These are phyloP conservation scores for Chytriomyces sp. DNA, from an alignment of 192 early-diverging fungal species.

Conservation along the genomic window DNA sequence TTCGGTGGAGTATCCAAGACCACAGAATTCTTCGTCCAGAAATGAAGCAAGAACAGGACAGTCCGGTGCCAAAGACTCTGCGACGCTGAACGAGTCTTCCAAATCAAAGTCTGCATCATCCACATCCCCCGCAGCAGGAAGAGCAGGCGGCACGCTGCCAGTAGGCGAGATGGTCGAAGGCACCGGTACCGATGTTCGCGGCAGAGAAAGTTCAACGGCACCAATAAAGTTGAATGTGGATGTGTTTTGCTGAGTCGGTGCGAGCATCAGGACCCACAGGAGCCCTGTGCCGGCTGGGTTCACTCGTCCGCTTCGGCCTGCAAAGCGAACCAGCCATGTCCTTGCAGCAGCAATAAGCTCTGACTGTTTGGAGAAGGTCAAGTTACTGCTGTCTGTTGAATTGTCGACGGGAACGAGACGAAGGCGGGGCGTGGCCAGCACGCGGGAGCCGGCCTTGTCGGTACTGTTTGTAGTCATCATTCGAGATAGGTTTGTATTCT, in stretches of 20 bases:
- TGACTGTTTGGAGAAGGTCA: not conserved
- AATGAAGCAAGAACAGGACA: too few relatives aligned
- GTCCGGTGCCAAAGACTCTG: too few relatives aligned
- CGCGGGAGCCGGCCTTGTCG: too few relatives aligned
- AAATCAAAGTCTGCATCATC: not conserved
- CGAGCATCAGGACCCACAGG: not conserved
- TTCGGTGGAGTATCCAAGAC: constrained; percentile 5
- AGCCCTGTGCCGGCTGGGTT: not conserved
- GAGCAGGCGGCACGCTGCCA: too few relatives aligned
- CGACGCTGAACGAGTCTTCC: not conserved
- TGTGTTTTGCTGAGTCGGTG: not conserved
- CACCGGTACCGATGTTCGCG: too few relatives aligned
- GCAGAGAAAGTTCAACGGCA: not conserved
- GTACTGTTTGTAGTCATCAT: too few relatives aligned
- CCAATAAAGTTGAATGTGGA: not conserved
- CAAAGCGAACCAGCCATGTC: not conserved
- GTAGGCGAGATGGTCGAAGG: too few relatives aligned
- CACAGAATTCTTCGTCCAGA: too few relatives aligned
- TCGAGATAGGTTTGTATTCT: too few relatives aligned
- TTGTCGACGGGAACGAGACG: not conserved
- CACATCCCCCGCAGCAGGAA: too few relatives aligned
- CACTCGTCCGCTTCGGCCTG: not conserved
- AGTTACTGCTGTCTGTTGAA: not conserved
- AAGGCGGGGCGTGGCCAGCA: not conserved
- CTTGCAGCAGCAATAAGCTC: not conserved